phyloP scores from a whole-genome alignment of 2,329 filamentous ascomycete species.

The Hymenoscyphus scutula region DNA sequence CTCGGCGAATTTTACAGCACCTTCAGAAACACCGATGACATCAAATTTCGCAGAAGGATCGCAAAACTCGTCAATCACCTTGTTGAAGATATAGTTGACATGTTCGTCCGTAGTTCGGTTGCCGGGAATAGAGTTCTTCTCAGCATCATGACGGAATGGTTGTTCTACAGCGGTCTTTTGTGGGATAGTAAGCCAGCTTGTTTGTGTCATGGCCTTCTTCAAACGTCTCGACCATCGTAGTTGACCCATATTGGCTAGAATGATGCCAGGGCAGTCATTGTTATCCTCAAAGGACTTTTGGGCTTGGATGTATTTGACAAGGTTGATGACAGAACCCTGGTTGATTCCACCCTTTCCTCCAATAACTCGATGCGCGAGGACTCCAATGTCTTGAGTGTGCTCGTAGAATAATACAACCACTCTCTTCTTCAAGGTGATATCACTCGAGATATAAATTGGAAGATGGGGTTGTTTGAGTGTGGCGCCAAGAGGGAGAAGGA shows the following conservation, averaged over 20 bases:
- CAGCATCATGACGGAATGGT: conserved; percentile 49
- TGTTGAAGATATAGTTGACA: conserved; percentile 63
- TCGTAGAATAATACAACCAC: conserved; percentile 76
- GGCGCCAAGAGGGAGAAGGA: conserved; percentile 59
- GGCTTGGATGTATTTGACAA: conserved; percentile 50
- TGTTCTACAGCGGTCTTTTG: conserved; percentile 61
- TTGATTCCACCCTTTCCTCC: conserved; percentile 64
- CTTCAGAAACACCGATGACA: conserved; percentile 69
- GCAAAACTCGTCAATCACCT: conserved; percentile 54
- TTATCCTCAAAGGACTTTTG: conserved; percentile 18
- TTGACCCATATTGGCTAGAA: conserved; percentile 78
- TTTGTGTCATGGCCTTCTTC: conserved; percentile 56
- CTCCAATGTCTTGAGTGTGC: conserved; percentile 66
- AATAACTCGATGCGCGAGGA: conserved; percentile 68
- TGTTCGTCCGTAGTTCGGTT: conserved; percentile 61
- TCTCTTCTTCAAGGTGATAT: conserved; percentile 56
- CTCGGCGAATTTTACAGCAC: conserved; percentile 54
- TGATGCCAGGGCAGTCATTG: conserved; percentile 52
- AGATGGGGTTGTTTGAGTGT: conserved; percentile 54
- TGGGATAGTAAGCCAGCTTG: conserved; percentile 57
- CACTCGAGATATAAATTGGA: conserved; percentile 63
- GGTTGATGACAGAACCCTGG: conserved; percentile 66
- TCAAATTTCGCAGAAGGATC: conserved; percentile 56
- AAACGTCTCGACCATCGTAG: conserved; percentile 70
- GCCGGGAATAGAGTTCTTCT: conserved; percentile 59